These are phyloP conservation scores for Sextonia rubra DNA, from an alignment of 164 flowering plant species.

Conservation along the genomic window DNA sequence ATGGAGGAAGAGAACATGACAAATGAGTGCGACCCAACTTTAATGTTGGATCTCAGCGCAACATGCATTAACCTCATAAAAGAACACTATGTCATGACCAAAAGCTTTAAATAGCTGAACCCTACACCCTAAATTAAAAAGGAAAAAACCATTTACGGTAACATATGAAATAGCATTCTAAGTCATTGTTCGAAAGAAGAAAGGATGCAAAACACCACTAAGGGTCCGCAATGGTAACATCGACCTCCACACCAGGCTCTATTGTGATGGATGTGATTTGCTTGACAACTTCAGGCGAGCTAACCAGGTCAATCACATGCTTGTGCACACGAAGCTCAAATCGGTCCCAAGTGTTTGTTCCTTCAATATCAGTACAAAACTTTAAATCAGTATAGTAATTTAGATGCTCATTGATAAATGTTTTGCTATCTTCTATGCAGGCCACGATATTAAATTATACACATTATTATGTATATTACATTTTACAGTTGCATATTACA, in stretches of 20 bases:
- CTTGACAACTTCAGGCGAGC: conserved; percentile 9
- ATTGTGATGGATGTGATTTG: conserved; percentile 14
- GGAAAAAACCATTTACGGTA: no score
- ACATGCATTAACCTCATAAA: not conserved
- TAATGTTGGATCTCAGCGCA: not conserved
- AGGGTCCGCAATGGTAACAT: conserved; percentile 5
- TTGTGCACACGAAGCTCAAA: conserved; percentile 11
- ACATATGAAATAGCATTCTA: no score
- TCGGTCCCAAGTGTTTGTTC: conserved; percentile 8
- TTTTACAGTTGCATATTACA: no score
- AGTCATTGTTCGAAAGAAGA: no score
- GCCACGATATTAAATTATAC: no score
- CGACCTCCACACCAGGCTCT: conserved; percentile 8
- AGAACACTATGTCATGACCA: not conserved
- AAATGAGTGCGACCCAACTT: no score
- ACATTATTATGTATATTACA: no score
- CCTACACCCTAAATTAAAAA: no score
- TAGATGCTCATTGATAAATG: no score
- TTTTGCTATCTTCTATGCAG: no score
- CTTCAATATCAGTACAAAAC: not conserved
- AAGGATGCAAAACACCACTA: not conserved
- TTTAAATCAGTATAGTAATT: not conserved
- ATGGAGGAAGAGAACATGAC: no score
- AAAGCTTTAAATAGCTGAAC: not conserved
- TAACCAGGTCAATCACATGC: conserved; percentile 8